phyloP scores from a whole-genome alignment of 2,329 filamentous ascomycete genomes.

The Epichloe sylvatica region DNA sequence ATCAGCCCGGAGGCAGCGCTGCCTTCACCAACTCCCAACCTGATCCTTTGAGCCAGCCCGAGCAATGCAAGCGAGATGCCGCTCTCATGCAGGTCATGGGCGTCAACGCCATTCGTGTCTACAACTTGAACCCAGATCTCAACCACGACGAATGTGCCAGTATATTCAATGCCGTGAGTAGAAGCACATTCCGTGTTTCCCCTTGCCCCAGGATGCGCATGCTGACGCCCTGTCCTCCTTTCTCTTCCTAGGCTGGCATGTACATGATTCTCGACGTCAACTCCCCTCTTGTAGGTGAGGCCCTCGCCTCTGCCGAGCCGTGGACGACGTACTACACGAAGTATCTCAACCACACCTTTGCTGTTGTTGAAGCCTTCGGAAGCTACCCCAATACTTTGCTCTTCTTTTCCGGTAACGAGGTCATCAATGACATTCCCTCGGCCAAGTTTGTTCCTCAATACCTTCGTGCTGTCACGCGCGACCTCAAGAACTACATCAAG shows the following conservation, averaged over 20 bases:
- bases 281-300: slow-evolving; percentile 43
- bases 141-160: slow-evolving; percentile 55
- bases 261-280: slow-evolving; percentile 59
- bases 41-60: slow-evolving; percentile 46
- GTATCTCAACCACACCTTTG: slow-evolving; percentile 54
- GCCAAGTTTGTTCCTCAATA: slow-evolving; percentile 53
- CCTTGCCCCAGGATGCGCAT: not conserved
- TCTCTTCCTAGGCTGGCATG: slow-evolving; percentile 38
- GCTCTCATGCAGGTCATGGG: slow-evolving; percentile 51
- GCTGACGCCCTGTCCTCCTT: not conserved
- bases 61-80: slow-evolving; percentile 48
- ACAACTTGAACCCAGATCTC: slow-evolving; percentile 50
- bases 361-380: slow-evolving; percentile 53
- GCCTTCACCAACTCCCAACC: slow-evolving; percentile 40
- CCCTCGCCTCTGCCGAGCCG: slow-evolving; percentile 39
- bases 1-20: slow-evolving; percentile 53
- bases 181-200: not conserved
- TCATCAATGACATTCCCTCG: slow-evolving; percentile 52
- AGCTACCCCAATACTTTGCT: slow-evolving; percentile 52
- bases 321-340: slow-evolving; percentile 44
- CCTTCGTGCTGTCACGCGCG: slow-evolving; percentile 59
- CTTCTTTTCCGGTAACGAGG: slow-evolving; percentile 70
- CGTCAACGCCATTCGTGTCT: slow-evolving; percentile 55
- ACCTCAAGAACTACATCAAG: slow-evolving; percentile 69
- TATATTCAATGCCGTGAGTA: slow-evolving; percentile 47